These are phyloP conservation scores for Saccharomycopsis sp. DNA, from an alignment of 805 yeast genomes.

Conservation along the genomic window DNA sequence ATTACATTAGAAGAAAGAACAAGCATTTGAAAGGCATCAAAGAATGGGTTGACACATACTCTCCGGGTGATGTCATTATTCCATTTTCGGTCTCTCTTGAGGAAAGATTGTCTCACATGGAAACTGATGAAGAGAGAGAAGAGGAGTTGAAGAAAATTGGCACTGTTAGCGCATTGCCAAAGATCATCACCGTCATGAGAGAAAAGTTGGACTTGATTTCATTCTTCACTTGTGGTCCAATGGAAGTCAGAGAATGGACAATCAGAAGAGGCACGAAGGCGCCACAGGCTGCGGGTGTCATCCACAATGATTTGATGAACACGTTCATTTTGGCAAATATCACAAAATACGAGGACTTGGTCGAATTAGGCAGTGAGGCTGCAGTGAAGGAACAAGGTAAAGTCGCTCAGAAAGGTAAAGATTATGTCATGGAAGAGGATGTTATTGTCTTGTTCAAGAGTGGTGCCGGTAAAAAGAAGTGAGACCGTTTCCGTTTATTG, in stretches of 20 bases:
- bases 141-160: slow-evolving; percentile 70
- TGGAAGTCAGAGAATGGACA: slow-evolving; percentile 98
- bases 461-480: slow-evolving; percentile 89
- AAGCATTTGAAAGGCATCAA: slow-evolving; percentile 74
- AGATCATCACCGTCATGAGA: slow-evolving; percentile 82
- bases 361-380: slow-evolving; percentile 72
- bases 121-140: slow-evolving; percentile 68
- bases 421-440: slow-evolving; percentile 90
- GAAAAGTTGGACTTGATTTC: slow-evolving; percentile 77
- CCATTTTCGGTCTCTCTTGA: slow-evolving; percentile 91
- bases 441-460: slow-evolving; percentile 89
- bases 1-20: slow-evolving; percentile 81
- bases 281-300: slow-evolving; percentile 98
- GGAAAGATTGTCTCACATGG: slow-evolving; percentile 85
- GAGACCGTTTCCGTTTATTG: no score
- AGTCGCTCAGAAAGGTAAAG: slow-evolving; percentile 86
- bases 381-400: slow-evolving; percentile 84
- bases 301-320: slow-evolving; percentile 90
- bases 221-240: slow-evolving; percentile 92
- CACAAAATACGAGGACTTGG: slow-evolving; percentile 73
- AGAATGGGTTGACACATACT: slow-evolving; percentile 81
- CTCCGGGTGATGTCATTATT: slow-evolving; percentile 85
- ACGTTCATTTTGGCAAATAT: slow-evolving; percentile 93
- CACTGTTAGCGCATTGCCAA: slow-evolving; percentile 74
- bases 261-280: slow-evolving; percentile 85